These are phyloP conservation scores for Pestalotiopsis fici DNA, from an alignment of 2,329 filamentous ascomycete species.

Conservation along the genomic window DNA sequence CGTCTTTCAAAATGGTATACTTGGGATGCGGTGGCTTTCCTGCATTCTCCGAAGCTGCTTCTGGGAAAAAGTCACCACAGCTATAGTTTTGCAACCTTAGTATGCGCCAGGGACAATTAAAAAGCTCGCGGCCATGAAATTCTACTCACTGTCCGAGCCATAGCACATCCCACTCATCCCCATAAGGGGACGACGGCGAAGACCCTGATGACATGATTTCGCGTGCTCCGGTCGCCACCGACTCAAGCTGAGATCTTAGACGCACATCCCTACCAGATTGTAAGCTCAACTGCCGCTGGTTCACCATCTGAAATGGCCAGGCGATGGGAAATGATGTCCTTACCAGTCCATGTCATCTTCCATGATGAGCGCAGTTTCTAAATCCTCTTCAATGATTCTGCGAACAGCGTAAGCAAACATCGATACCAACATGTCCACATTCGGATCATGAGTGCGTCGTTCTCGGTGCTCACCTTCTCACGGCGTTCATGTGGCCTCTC, in stretches of 20 bases:
- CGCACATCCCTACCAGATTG: slow-evolving; percentile 27
- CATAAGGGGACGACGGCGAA: slow-evolving; percentile 22
- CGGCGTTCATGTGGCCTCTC: slow-evolving; percentile 36
- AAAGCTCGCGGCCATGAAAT: slow-evolving; percentile 14
- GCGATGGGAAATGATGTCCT: slow-evolving; percentile 24
- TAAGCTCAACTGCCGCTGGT: slow-evolving; percentile 6
- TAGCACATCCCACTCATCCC: slow-evolving; percentile 25
- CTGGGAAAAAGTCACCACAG: slow-evolving; percentile 28
- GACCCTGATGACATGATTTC: slow-evolving; percentile 24
- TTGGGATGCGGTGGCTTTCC: slow-evolving; percentile 22
- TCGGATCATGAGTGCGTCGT: not conserved
- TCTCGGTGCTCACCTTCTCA: slow-evolving; percentile 22
- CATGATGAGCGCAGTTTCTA: slow-evolving; percentile 40
- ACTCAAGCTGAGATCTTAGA: slow-evolving; percentile 31
- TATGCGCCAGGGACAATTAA: not conserved
- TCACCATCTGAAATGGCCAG: slow-evolving; percentile 12
- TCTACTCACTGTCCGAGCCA: slow-evolving; percentile 24
- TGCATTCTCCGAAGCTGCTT: slow-evolving; percentile 24
- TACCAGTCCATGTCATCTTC: slow-evolving; percentile 49
- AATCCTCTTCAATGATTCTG: slow-evolving; percentile 32
- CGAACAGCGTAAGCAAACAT: not conserved
- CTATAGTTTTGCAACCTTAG: not conserved
- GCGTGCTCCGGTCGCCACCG: slow-evolving; percentile 31
- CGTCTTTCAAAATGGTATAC: slow-evolving; percentile 23
- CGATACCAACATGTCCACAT: slow-evolving; percentile 12